phyloP scores from a whole-genome alignment of 1,284 basidiomycete genomes.

The Tilletia walkeri region DNA sequence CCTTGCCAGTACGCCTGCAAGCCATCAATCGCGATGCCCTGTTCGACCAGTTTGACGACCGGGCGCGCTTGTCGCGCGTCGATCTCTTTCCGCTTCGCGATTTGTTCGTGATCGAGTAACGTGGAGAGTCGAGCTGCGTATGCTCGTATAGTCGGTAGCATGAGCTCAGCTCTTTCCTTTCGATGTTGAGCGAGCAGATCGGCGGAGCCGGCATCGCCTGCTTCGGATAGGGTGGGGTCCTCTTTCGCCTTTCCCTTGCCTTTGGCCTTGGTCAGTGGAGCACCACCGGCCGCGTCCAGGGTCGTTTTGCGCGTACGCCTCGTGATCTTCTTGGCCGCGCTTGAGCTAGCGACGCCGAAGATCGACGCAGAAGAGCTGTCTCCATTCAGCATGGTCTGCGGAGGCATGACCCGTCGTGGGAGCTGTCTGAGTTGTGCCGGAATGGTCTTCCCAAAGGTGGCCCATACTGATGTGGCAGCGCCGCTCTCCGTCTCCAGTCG shows the following conservation, averaged over 20 bases:
- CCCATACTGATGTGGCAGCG: not conserved
- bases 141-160: not conserved
- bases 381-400: not conserved
- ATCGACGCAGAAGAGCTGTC: not conserved
- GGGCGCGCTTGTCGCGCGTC: slow-evolving; percentile 8
- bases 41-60: slow-evolving; percentile 18
- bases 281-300: no score
- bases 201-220: not conserved
- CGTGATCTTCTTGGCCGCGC: no score
- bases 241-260: slow-evolving; percentile 6
- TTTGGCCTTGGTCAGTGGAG: not conserved
- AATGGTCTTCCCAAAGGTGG: not conserved
- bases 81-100: slow-evolving; percentile 2
- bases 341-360: no score
- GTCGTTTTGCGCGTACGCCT: no score
- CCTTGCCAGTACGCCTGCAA: slow-evolving; percentile 50
- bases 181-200: not conserved
- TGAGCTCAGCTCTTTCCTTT: not conserved
- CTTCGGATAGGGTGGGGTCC: no score
- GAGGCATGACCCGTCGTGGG: not conserved
- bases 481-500: not conserved
- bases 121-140: slow-evolving; percentile 8
- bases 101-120: not conserved
- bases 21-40: slow-evolving; percentile 34
- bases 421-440: not conserved